Conservation (phyloP, 1,284 basidiomycete genomes). For the Cryptococcus sp. region DNA sequence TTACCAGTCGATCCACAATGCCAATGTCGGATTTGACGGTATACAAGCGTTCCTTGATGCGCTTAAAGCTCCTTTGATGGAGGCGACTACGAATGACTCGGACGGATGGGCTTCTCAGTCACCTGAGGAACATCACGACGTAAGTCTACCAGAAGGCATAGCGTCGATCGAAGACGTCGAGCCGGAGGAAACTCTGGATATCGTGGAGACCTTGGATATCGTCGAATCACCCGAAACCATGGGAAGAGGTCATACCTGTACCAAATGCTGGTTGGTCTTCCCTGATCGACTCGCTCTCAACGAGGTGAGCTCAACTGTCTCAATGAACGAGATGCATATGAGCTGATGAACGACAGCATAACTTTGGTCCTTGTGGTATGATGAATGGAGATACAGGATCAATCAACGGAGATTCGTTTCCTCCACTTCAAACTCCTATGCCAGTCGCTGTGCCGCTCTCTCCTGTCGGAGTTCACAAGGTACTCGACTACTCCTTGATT, state of each 20-base stretch:
- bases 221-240: too few relatives aligned
- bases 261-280: background rate
- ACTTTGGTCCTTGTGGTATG: too few relatives aligned
- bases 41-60: background rate
- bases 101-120: background rate
- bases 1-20: background rate
- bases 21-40: background rate
- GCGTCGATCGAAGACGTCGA: too few relatives aligned
- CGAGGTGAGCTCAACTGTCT: background rate
- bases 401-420: too few relatives aligned
- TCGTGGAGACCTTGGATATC: too few relatives aligned
- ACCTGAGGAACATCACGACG: background rate
- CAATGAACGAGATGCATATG: background rate
- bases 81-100: background rate
- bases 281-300: background rate
- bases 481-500: too few relatives aligned
- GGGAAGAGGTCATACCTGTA: background rate
- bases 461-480: too few relatives aligned
- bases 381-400: too few relatives aligned
- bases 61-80: background rate
- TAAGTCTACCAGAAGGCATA: background rate
- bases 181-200: too few relatives aligned
- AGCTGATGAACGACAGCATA: too few relatives aligned
- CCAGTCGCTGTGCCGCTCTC: too few relatives aligned
- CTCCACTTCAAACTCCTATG: too few relatives aligned